Percentiles rank a stretch among this genome's conserved stretches.
These are phyloP conservation scores for Backusella westeae DNA, from an alignment of 192 early-diverging fungal species.

Conservation along the genomic window DNA sequence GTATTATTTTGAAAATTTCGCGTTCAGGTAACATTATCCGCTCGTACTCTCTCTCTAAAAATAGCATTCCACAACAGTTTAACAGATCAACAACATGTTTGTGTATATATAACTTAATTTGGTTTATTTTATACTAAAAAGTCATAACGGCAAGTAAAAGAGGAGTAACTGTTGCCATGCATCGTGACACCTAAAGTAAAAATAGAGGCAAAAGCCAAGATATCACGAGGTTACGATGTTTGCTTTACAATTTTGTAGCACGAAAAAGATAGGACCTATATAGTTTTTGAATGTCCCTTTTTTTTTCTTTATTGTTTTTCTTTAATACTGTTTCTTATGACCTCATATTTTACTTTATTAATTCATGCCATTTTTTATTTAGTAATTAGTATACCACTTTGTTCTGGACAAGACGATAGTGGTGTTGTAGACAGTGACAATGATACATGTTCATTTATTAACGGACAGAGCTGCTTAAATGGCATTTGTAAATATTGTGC, in stretches of 20 bases:
- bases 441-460: conserved; percentile 14
- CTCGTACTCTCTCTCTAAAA: neutral
- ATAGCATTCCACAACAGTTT: neutral
- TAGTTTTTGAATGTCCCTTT: neutral
- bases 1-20: neutral
- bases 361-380: neutral
- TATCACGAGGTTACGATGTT: neutral
- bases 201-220: neutral
- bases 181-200: neutral
- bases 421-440: neutral
- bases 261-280: neutral
- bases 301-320: neutral
- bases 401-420: neutral
- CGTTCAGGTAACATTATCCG: neutral
- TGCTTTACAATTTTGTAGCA: neutral
- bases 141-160: neutral
- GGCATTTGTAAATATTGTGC: conserved; percentile 25
- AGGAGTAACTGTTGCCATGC: neutral
- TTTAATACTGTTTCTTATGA: neutral
- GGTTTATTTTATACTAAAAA: neutral
- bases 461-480: conserved; percentile 9
- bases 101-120: neutral
- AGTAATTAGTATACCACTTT: neutral
- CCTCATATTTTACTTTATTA: neutral
- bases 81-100: neutral